These are phyloP conservation scores for Hemileccinum impolitum DNA, from an alignment of 768 basidiomycete genomes.

Conservation along the genomic window DNA sequence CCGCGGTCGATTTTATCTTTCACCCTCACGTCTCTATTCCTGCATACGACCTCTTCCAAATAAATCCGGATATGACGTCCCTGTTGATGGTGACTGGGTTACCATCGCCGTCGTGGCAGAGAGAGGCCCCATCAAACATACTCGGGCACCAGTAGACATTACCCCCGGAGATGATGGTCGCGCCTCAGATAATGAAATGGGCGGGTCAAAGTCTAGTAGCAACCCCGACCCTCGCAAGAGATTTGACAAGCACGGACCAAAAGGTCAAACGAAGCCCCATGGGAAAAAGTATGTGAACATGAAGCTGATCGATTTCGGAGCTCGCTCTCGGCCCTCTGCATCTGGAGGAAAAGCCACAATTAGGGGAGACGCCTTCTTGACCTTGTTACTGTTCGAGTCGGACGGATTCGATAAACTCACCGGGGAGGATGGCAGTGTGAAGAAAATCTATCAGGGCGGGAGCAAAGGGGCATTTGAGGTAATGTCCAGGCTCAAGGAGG, in stretches of 20 bases:
- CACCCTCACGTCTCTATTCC: constrained; percentile 88
- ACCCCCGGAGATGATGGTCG: constrained; percentile 44
- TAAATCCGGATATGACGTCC: constrained; percentile 86
- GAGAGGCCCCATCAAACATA: constrained; percentile 74
- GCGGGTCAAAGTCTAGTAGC: constrained; percentile 5
- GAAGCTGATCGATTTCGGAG: constrained; percentile 80
- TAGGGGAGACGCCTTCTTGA: constrained; percentile 80
- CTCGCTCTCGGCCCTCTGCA: constrained; percentile 51
- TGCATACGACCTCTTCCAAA: constrained; percentile 72
- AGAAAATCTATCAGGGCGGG: constrained; percentile 80
- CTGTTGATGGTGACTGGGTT: constrained; percentile 90
- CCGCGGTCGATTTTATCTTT: constrained; percentile 78
- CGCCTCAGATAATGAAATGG: constrained; percentile 31
- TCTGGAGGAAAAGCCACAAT: constrained; percentile 55
- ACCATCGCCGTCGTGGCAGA: constrained; percentile 96
- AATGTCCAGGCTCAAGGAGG: constrained; percentile 81
- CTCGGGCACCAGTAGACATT: constrained; percentile 57
- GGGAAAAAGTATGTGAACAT: constrained; percentile 86
- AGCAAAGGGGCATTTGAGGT: constrained; percentile 91
- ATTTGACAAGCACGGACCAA: constrained; percentile 9
- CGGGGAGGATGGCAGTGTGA: constrained; percentile 46
- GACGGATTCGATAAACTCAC: constrained; percentile 62
- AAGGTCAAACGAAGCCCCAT: constrained; percentile 35
- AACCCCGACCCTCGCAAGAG: constrained; percentile 9
- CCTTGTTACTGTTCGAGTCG: constrained; percentile 84